A percentile compares a stretch with the other conserved stretches of the same genome.
Conservation (phyloP, 345 rosid species). For the Gynandropsis gynandra region DNA sequence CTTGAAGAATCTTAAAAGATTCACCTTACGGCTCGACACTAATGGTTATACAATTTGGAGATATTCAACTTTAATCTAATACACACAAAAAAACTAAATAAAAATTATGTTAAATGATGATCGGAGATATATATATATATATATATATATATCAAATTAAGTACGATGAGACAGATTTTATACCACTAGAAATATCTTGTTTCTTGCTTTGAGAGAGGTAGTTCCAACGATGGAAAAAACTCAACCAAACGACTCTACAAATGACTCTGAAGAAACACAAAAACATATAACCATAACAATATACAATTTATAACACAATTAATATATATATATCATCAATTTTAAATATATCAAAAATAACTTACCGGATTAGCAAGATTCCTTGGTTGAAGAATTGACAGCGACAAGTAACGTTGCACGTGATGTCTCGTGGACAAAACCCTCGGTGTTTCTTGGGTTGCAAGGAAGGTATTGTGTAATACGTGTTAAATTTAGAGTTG, state of each 20-base stretch:
- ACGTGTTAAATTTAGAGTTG: conserved; percentile 42
- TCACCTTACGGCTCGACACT: conserved; percentile 40
- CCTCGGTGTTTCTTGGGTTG: conserved; percentile 26
- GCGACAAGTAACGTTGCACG: conserved; percentile 35
- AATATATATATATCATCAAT: too few species aligned
- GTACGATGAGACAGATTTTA: neutral
- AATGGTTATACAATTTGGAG: conserved; percentile 41
- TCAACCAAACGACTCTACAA: conserved; percentile 47
- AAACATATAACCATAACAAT: neutral
- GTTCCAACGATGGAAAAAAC: conserved; percentile 39
- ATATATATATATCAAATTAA: neutral
- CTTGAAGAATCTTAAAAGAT: conserved; percentile 49
- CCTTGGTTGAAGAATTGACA: neutral
- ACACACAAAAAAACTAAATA: neutral
- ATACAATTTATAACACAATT: neutral
- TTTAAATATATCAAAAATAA: too few species aligned
- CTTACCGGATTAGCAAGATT: neutral
- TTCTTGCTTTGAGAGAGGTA: neutral
- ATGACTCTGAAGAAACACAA: too few species aligned
- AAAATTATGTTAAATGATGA: too few species aligned
- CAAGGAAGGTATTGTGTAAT: conserved; percentile 35
- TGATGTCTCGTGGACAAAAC: conserved; percentile 40
- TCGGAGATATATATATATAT: too few species aligned
- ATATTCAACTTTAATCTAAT: conserved; percentile 48
- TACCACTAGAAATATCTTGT: neutral